These are phyloP conservation scores for Aspergillus nanangensis DNA, from an alignment of 495 filamentous ascomycete species.

Conservation along the genomic window DNA sequence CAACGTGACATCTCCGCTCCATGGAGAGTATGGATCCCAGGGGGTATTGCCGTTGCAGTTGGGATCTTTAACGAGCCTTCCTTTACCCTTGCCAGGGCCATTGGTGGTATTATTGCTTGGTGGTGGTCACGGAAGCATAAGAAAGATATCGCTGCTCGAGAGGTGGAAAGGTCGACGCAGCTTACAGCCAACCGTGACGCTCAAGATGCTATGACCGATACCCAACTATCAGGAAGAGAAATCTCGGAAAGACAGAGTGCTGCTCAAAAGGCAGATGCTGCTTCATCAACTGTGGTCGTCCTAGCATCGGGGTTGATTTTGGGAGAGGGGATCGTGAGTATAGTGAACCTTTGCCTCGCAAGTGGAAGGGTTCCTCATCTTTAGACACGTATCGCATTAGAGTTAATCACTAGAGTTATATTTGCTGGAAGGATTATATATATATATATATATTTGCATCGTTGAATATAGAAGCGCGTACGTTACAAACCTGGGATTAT, in stretches of 20 bases:
- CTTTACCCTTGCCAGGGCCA: slow-evolving; percentile 85
- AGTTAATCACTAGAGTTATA: slow-evolving; percentile 2
- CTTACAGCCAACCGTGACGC: too few relatives aligned
- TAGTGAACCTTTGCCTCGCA: slow-evolving; percentile 82
- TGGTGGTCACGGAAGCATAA: slow-evolving; percentile 48
- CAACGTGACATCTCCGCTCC: slow-evolving; percentile 21
- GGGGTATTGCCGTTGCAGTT: slow-evolving; percentile 93
- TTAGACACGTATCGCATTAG: slow-evolving; percentile 21
- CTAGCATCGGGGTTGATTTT: slow-evolving; percentile 78
- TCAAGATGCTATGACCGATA: too few relatives aligned
- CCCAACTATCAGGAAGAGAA: too few relatives aligned
- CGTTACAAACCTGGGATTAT: too few relatives aligned
- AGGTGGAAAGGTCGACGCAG: not conserved
- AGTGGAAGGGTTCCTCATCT: slow-evolving; percentile 76
- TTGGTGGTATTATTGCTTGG: slow-evolving; percentile 81
- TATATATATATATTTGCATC: not conserved
- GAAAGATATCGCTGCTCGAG: not conserved
- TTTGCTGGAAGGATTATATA: not conserved
- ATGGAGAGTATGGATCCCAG: slow-evolving; percentile 60
- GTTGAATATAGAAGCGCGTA: too few relatives aligned
- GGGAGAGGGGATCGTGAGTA: slow-evolving; percentile 91
- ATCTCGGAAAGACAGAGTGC: slow-evolving; percentile 1
- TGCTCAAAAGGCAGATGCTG: slow-evolving; percentile 35
- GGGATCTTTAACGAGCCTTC: slow-evolving; percentile 98
- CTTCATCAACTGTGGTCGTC: slow-evolving; percentile 55